phyloP scores from a whole-genome alignment of 2,329 filamentous ascomycete genomes.

The Fusarium temperatum region DNA sequence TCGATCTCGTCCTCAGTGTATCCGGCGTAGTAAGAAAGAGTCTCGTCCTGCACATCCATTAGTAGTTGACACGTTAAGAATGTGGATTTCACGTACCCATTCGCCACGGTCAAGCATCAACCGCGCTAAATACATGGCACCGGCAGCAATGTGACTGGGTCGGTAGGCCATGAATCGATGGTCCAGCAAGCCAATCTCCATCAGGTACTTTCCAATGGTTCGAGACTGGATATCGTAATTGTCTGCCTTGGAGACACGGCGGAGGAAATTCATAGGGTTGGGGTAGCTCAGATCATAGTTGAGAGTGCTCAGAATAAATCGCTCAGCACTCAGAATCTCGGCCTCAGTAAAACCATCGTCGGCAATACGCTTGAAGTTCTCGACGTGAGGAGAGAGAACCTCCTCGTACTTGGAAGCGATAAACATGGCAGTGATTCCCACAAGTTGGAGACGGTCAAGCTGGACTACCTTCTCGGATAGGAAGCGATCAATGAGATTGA shows the following conservation, averaged over 20 bases:
- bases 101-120: slow-evolving; percentile 88
- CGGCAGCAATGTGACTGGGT: slow-evolving; percentile 89
- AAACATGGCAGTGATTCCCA: slow-evolving; percentile 99
- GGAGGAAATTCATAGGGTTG: slow-evolving; percentile 99
- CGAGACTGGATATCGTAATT: slow-evolving; percentile 99
- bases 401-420: slow-evolving; percentile 99
- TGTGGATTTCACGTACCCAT: slow-evolving; percentile 74
- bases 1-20: slow-evolving; percentile 94
- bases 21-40: slow-evolving; percentile 88
- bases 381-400: slow-evolving; percentile 93
- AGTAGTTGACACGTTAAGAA: slow-evolving; percentile 37
- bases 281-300: slow-evolving; percentile 98
- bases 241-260: slow-evolving; percentile 98
- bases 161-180: slow-evolving; percentile 91
- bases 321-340: slow-evolving; percentile 96
- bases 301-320: slow-evolving; percentile 88
- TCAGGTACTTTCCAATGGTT: slow-evolving; percentile 95
- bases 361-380: slow-evolving; percentile 96
- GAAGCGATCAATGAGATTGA: slow-evolving; percentile 99
- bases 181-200: slow-evolving; percentile 96
- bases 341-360: slow-evolving; percentile 95
- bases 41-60: slow-evolving; percentile 71
- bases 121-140: slow-evolving; percentile 93
- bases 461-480: slow-evolving; percentile 95
- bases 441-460: slow-evolving; percentile 93